Evolutionary conservation across 176 grass and related monocot species (phyloP).

Genomic region (Thinopyrum elongatum): DNA sequence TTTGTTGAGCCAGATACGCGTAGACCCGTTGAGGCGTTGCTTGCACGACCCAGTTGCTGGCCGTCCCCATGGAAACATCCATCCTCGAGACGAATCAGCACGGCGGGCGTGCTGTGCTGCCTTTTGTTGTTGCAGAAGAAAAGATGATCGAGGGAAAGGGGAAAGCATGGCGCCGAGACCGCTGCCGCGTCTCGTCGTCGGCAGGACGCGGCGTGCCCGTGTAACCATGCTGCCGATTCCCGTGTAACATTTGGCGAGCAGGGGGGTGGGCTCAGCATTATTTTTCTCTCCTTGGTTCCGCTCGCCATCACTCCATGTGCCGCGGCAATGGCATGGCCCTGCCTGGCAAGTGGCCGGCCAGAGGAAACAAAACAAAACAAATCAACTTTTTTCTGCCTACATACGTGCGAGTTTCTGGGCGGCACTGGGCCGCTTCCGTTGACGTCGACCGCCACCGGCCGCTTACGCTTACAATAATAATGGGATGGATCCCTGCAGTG

Average conservation of each 20-base stretch:
- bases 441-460: slow-evolving; percentile 27
- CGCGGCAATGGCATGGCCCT: slow-evolving; percentile 5
- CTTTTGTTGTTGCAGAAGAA: neutral
- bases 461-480: neutral
- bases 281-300: neutral
- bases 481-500: neutral
- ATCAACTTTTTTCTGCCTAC: neutral
- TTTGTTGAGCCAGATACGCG: neutral
- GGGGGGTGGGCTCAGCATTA: neutral
- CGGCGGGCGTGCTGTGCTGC: neutral
- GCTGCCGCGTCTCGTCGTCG: neutral
- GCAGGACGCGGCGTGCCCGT: neutral
- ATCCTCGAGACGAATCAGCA: neutral
- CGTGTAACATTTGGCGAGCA: slow-evolving; percentile 26
- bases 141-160: neutral
- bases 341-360: slow-evolving; percentile 34
- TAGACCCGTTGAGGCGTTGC: neutral
- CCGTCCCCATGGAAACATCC: neutral
- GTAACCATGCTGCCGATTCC: slow-evolving; percentile 1
- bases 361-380: slow-evolving; percentile 15
- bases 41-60: slow-evolving; percentile 5
- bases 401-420: slow-evolving; percentile 26
- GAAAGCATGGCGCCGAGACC: neutral
- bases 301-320: neutral
- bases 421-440: slow-evolving; percentile 9